phyloP scores from a whole-genome alignment of 1,284 basidiomycete species.

The Cryptococcus sp. region DNA sequence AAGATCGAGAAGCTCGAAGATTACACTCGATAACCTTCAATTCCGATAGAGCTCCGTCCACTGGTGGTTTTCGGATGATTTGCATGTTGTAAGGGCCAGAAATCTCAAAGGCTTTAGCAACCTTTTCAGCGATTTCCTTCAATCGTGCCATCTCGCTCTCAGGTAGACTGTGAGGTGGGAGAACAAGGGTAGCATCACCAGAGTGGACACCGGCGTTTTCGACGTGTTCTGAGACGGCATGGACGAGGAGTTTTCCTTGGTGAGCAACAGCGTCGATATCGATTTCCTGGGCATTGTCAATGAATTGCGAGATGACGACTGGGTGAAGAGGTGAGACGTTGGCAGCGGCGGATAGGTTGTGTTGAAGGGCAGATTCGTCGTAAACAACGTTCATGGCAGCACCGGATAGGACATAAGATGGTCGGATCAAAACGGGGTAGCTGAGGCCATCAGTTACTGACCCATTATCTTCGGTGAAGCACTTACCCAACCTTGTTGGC shows the following conservation, averaged over 20 bases:
- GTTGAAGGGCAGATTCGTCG: conserved; percentile 81
- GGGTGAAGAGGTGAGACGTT: conserved; percentile 95
- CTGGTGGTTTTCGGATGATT: conserved; percentile 80
- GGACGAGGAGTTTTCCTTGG: conserved; percentile 88
- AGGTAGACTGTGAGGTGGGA: conserved; percentile 87
- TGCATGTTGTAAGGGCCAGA: conserved; percentile 99
- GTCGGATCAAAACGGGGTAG: conserved; percentile 92
- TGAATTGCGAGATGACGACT: conserved; percentile 98
- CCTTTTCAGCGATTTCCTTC: conserved; percentile 91
- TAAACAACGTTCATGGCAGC: conserved; percentile 99
- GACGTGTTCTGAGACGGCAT: conserved; percentile 96
- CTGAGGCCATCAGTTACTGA: conserved; percentile 46
- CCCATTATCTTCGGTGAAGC: conserved; percentile 5
- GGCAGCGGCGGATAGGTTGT: conserved; percentile 90
- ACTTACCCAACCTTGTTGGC: conserved; percentile 72
- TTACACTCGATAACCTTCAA: conserved; percentile 99
- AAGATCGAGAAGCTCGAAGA: conserved; percentile 91
- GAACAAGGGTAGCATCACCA: conserved; percentile 94
- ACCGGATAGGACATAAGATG: conserved; percentile 96
- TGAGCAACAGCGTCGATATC: conserved; percentile 97
- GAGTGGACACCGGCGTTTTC: conserved; percentile 99
- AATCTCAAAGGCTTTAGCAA: conserved; percentile 90
- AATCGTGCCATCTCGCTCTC: conserved; percentile 72
- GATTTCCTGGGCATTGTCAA: conserved; percentile 95
- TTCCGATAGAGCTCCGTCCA: conserved; percentile 55